These are phyloP conservation scores for Kwoniella botswanensis DNA, from an alignment of 768 basidiomycete species.

Conservation along the genomic window DNA sequence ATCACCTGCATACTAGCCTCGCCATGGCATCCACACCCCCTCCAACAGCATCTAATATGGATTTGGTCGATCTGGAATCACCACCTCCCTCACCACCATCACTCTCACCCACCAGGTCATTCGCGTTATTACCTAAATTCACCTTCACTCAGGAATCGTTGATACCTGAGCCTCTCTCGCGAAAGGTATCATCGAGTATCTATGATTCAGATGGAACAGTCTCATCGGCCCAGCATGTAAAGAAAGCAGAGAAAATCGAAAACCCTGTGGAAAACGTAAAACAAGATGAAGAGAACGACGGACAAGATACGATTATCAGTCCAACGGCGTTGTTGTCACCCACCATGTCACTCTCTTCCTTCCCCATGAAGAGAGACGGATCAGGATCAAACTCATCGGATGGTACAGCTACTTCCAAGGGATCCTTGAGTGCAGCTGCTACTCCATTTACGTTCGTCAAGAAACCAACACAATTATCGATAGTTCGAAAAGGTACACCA, in stretches of 20 bases:
- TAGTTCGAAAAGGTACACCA: constrained; percentile 5
- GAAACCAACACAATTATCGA: constrained; percentile 4
- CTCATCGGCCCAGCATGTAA: background rate
- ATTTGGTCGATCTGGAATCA: constrained; percentile 8
- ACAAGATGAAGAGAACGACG: background rate
- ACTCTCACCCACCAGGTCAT: background rate
- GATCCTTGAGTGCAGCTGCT: constrained; percentile 9
- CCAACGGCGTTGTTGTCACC: background rate
- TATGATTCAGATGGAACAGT: background rate
- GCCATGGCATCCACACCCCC: background rate
- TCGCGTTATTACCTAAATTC: constrained; percentile 5
- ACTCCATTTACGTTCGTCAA: constrained; percentile 13
- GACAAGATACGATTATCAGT: background rate
- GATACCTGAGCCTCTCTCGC: background rate
- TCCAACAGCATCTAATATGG: background rate
- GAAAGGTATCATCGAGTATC: background rate
- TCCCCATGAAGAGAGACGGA: background rate
- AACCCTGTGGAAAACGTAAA: no score
- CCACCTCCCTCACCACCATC: constrained; percentile 4
- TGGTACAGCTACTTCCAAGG: constrained; percentile 1
- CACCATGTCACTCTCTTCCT: background rate
- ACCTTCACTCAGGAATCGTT: constrained; percentile 10
- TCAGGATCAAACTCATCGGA: background rate
- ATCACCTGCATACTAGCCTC: background rate
- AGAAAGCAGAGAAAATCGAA: background rate